Evolutionary conservation across 768 basidiomycete species (phyloP), one percentile per base, ranked within the genome.

Genomic region (Auricularia sp.): DNA sequence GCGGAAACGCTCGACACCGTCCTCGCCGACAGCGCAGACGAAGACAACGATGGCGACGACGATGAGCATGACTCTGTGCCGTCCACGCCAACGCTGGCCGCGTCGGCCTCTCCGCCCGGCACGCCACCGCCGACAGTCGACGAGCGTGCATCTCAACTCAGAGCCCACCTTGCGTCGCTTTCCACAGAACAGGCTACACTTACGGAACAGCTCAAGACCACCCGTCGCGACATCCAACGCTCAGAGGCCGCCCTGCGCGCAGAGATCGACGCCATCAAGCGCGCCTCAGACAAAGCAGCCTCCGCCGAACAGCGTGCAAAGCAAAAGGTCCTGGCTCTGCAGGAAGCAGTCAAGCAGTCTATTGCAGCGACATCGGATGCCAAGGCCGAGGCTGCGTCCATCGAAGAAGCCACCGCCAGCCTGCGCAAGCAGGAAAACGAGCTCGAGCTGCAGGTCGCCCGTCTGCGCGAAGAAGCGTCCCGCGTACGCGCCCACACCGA

Each of bases 311-410:
- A 84, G 29, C 83, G 93, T n/a, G 85, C 88, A 10, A 85, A 86
- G 54, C 94, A 96, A 73, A 95, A 93, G 69, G 85, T 89, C 10
- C 81, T 94, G 11, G 91, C 94, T 1, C 77, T 96, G 45, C 93
- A 95, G 72, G 93, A 96, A 71, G 89, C 92, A 2, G 86, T 89
- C 13, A 93, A 90, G 71, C 86, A 91, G 63, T 86, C 90, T 10
- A 85, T 83, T 67, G 81, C 83, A 5, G 80, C 78, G 0, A 79
- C 83, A 8, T 77, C 75, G 24, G 77, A 81, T 14, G 69, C 83
- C 64, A 73, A 86, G 73, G 69, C 75, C 69, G 73, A 74, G 64
- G 72, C 76, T 0, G 69, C 65, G 29, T 75, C 73, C 2, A 77
- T 86, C 5, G 79, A 85, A 69, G 72, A 67, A 14, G 73, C 24